phyloP scores from a whole-genome alignment of 2,329 filamentous ascomycete genomes.

The Cordyceps farinosa region DNA sequence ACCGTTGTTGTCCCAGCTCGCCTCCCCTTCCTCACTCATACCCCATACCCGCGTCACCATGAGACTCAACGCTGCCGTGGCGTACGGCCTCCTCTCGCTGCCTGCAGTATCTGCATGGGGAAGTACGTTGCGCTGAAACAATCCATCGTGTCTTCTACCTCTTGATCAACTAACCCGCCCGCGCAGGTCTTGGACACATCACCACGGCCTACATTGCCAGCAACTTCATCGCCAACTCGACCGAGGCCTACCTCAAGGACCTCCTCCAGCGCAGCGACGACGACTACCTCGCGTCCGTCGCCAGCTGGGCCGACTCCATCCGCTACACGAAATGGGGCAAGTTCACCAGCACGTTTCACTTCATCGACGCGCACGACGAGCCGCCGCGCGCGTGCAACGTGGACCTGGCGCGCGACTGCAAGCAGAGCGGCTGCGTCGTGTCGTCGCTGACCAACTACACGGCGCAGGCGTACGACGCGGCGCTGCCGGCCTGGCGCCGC shows the following conservation, averaged over 20 bases:
- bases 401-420: constrained; percentile 59
- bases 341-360: constrained; percentile 63
- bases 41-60: background rate
- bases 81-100: constrained; percentile 12
- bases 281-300: constrained; percentile 60
- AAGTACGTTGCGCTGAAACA: constrained; percentile 31
- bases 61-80: constrained; percentile 9
- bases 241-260: constrained; percentile 53
- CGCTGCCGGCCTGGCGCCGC: constrained; percentile 43
- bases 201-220: constrained; percentile 62
- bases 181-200: constrained; percentile 60
- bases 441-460: constrained; percentile 60
- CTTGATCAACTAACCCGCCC: background rate
- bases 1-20: background rate
- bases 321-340: constrained; percentile 61
- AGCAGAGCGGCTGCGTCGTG: constrained; percentile 58
- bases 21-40: background rate
- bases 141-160: background rate
- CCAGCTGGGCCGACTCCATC: constrained; percentile 65
- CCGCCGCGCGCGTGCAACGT: constrained; percentile 57
- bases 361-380: constrained; percentile 64
- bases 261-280: constrained; percentile 52
- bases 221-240: constrained; percentile 55
- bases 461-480: constrained; percentile 46
- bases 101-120: constrained; percentile 35